Percentiles rank a stretch among this genome's conserved stretches.
These are phyloP conservation scores for Mortierella antarctica DNA, from an alignment of 192 early-diverging fungal species.

Conservation along the genomic window DNA sequence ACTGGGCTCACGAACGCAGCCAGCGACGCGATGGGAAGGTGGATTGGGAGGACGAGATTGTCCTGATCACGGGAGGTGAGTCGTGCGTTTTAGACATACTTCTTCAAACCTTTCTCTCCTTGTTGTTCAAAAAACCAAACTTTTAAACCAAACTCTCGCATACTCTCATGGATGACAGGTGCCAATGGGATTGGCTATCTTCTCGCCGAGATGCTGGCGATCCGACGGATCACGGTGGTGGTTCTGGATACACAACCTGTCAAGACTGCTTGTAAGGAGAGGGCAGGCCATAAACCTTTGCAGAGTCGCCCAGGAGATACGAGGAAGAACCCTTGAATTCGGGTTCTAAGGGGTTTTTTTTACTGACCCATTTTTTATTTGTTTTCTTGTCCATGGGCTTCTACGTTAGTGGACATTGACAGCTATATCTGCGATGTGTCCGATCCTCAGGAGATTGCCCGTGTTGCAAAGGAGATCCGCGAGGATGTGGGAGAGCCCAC, in stretches of 20 bases:
- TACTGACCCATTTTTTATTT: neutral
- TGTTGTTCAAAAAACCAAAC: neutral
- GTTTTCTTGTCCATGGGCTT: neutral
- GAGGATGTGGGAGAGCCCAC: conserved; percentile 75
- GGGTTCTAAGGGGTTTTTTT: neutral
- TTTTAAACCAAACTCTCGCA: neutral
- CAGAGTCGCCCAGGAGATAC: conserved; percentile 1
- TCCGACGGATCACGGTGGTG: conserved; percentile 58
- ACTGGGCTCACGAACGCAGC: conserved; percentile 22
- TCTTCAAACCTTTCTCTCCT: neutral
- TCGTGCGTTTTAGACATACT: too few relatives aligned
- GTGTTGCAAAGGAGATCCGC: conserved; percentile 59
- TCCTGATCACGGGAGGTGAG: conserved; percentile 72
- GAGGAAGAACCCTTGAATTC: neutral
- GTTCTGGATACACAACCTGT: conserved; percentile 62
- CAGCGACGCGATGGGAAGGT: conserved; percentile 29
- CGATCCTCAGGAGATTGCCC: conserved; percentile 54
- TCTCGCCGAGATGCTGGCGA: conserved; percentile 59
- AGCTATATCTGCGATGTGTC: conserved; percentile 73
- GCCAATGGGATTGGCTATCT: conserved; percentile 68
- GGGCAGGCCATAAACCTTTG: neutral
- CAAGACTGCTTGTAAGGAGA: conserved; percentile 41
- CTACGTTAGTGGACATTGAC: conserved; percentile 46
- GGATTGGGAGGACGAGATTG: conserved; percentile 69
- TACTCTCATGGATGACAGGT: too few relatives aligned